Base-by-base conservation (phyloP, 1,139 yeast species). In the Hemisphaericaspora lyxosophila region DNA sequence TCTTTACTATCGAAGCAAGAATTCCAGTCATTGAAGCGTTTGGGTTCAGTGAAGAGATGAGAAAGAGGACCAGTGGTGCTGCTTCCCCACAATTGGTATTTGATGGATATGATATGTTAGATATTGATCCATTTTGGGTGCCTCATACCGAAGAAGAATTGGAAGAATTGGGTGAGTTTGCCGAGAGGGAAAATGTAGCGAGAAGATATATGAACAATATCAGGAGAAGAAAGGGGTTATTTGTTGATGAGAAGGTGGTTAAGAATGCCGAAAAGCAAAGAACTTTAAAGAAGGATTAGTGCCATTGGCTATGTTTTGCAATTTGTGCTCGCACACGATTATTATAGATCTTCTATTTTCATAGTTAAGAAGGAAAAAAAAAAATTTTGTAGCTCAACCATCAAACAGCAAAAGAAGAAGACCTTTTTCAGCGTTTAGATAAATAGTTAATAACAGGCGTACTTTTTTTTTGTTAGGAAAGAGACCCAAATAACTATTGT, bases 101-200 rank as follows among this genome's bases (percentile, higher is more conserved):
- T 55, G 78, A 85, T 33, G 98, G 98, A 2, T 94, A 77, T 59
- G 95, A 89, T 52, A 68, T 82, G 46, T 75, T 90, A 36, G 95
- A 88, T 45, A 78, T 85, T 48, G 97, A 94, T 66, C 99, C 99
- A 28, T 94, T 85, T 71, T 94, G 99, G 99, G 96, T 92, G 9
- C 98, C 99, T n/a, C 87, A 92, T 5, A 94, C 98, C 0, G 97
- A 87, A 52, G 97, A 89, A 59, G 98, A 94, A 57, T 64, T 92
- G 35, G 98, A 92, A 57, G 95, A 89, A 43, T 68, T 87, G 34
- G 99, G 98, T 20, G 96, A 88, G 48, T 76, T 79, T 49, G 96
- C 97, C 0, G 98, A 94, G 53, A 77, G 87, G 52, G 97, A 89
- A 53, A 92, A 92, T 55, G 70, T 89, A 43, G 97, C 97, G 0